Evolutionary conservation across 2,329 filamentous ascomycete species (phyloP), one percentile per base, ranked within the genome.

Genomic region (Endocalyx cinctus): DNA sequence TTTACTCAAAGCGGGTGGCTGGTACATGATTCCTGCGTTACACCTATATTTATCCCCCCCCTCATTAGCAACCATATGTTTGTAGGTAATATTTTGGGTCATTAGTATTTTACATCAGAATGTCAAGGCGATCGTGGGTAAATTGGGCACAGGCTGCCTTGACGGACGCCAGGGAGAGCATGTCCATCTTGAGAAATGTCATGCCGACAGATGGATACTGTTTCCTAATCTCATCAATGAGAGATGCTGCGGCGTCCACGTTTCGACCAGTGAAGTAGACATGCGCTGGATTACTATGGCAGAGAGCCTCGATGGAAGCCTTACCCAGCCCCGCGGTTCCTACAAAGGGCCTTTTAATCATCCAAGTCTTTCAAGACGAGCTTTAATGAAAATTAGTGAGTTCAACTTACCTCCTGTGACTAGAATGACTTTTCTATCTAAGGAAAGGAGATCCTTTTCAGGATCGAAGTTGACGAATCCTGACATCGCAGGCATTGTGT

Each of bases 251-350:
- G 7, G 65, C 66, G 43, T 68, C 62, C 30, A 49, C 55, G 20
- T 60, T 69, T 20, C 71, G 66, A 2, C 69, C 70, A n/a, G 61
- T 68, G 34, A 77, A 62, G 52, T 70, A 74, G 35, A 79, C 70
- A 31, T 70, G 64, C 3, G 59, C 52, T 12, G 74, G 71, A n/a
- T 57, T 30, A 41, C 68, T 65, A 32, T 57, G 56, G 10, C 63
- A 58, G 6, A 70, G 53, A 4, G 59, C 56, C 10, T 60, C 43
- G 25, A 68, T 51, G 5, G 60, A 60, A 35, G 60, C 55, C 35
- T 57, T 60, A 15, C 67, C 68, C 3, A 70, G 51, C 0, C 67
- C 67, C 17, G 58, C 50, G 22, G 64, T 68, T 4, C 49, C 52
- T 50, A 25, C n/a, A 26, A 10, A 17, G 10, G 10, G n/a, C n/a